These are phyloP conservation scores for Avena insularis DNA, from an alignment of 176 grass and related monocot genomes.

Conservation along the genomic window DNA sequence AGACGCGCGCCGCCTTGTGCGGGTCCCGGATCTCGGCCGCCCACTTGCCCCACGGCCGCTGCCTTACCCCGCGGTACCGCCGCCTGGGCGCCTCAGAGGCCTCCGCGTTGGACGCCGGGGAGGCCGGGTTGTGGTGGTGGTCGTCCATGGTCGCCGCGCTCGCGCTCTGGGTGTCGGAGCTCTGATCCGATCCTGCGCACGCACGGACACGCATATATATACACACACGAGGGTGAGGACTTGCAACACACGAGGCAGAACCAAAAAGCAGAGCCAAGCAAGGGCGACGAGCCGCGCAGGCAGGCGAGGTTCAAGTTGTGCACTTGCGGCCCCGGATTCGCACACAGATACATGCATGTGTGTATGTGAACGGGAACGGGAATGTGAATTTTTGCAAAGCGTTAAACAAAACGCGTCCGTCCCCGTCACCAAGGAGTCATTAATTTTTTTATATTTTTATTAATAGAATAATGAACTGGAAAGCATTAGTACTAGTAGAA, in stretches of 20 bases:
- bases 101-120: constrained; percentile 32
- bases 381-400: not conserved
- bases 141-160: constrained; percentile 60
- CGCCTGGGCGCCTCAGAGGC: constrained; percentile 41
- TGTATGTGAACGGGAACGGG: not conserved
- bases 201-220: constrained; percentile 31
- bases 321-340: not conserved
- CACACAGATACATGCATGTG: not conserved
- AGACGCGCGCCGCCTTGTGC: constrained; percentile 96
- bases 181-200: constrained; percentile 52
- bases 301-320: constrained; percentile 29
- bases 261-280: not conserved
- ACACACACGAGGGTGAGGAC: not conserved
- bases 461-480: constrained; percentile 4
- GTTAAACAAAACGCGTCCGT: not conserved
- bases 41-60: constrained; percentile 99
- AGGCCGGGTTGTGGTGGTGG: not conserved
- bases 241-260: not conserved
- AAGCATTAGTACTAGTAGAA: constrained; percentile 9
- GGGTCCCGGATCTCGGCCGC: constrained; percentile 98
- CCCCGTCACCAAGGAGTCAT: constrained; percentile 12
- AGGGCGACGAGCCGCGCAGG: not conserved
- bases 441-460: not conserved
- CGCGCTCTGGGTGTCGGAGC: constrained; percentile 40
- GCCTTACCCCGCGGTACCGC: constrained; percentile 87